Percentiles rank a stretch among this genome's conserved stretches.
Conservation (phyloP, 352 stramenopile genomes). For the Globisporangium irregulare region DNA sequence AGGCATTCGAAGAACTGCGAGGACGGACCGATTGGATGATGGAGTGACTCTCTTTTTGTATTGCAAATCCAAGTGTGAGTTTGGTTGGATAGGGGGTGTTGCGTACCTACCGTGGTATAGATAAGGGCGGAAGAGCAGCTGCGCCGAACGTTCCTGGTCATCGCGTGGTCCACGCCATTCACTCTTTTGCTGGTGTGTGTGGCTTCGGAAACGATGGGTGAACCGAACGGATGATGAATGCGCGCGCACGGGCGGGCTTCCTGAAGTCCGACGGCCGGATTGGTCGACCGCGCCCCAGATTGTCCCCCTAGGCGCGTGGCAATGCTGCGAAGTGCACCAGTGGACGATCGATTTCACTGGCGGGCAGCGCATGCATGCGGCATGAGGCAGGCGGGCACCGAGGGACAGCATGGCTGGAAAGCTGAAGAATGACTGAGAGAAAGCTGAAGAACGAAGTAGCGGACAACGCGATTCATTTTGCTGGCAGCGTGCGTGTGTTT, state of each 20-base stretch:
- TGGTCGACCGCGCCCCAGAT: constrained; percentile 1
- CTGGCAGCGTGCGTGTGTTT: background rate
- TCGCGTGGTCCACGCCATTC: constrained; percentile 9
- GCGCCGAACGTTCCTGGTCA: constrained; percentile 9
- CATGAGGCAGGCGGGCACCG: too few relatives aligned
- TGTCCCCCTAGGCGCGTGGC: constrained; percentile 1
- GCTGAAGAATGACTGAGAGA: constrained; percentile 2
- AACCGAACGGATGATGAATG: background rate
- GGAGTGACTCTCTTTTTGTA: background rate
- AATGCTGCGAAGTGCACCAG: constrained; percentile 1
- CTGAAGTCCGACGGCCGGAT: background rate
- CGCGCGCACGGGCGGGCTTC: background rate
- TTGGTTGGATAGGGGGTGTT: background rate
- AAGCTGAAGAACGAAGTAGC: background rate
- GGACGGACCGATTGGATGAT: background rate
- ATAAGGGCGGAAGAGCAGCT: constrained; percentile 12
- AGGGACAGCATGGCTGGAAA: background rate
- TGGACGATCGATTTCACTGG: constrained; percentile 2
- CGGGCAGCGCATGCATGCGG: background rate
- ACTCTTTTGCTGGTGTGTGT: background rate
- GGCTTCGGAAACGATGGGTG: constrained; percentile 9
- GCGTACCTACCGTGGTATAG: constrained; percentile 12
- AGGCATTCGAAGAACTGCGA: background rate
- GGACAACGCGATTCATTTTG: too few relatives aligned
- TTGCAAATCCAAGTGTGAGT: background rate